These are phyloP conservation scores for Dalbergia cultrata DNA, from an alignment of 306 rosid species.

Conservation along the genomic window DNA sequence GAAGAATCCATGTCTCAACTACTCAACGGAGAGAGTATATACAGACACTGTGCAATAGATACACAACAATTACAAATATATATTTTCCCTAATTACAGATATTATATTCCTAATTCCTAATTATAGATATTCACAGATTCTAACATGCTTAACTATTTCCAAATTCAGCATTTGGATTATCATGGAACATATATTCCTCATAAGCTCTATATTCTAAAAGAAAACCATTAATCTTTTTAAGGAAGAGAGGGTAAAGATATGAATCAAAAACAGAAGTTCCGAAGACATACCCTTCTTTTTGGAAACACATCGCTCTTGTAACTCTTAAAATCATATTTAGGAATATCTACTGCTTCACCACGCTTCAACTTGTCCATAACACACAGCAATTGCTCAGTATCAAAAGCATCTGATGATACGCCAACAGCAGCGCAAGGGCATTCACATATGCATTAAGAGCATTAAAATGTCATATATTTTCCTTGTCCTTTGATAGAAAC, in stretches of 20 bases:
- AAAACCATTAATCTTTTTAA: slow-evolving; percentile 23
- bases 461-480: slow-evolving; percentile 13
- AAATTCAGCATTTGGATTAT: slow-evolving; percentile 35
- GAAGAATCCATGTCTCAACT: no score
- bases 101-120: no score
- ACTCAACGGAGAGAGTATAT: no score
- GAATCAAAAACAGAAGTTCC: slow-evolving; percentile 14
- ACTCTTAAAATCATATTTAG: slow-evolving; percentile 91
- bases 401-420: slow-evolving; percentile 86
- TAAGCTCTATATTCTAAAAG: slow-evolving; percentile 1
- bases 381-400: slow-evolving; percentile 75
- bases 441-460: slow-evolving; percentile 34
- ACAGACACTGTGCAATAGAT: no score
- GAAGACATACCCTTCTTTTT: slow-evolving; percentile 83
- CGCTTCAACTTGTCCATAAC: slow-evolving; percentile 90
- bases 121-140: no score
- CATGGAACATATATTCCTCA: slow-evolving; percentile 29
- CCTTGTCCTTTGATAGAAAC: background rate
- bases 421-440: slow-evolving; percentile 26
- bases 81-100: no score
- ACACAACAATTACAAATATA: no score
- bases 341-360: slow-evolving; percentile 92
- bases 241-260: slow-evolving; percentile 10
- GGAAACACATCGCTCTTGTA: slow-evolving; percentile 74
- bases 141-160: slow-evolving; percentile 5